These are phyloP conservation scores for Neoascochyta sp. DNA, from an alignment of 2,329 filamentous ascomycete species.

Conservation along the genomic window DNA sequence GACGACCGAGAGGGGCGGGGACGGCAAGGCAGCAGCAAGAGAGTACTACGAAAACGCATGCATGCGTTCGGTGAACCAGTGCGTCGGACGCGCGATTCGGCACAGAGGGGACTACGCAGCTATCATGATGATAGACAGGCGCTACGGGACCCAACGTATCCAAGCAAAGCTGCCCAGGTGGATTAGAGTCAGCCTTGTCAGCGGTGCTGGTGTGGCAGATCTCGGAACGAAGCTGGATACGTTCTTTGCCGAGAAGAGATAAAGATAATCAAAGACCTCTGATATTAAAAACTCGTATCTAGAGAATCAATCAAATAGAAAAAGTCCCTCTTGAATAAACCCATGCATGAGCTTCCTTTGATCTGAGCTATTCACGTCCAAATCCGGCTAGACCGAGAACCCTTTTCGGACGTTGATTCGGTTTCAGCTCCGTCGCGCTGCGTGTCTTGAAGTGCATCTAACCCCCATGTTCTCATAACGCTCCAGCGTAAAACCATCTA, in stretches of 20 bases:
- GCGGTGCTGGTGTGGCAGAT: constrained; percentile 41
- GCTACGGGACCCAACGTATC: constrained; percentile 73
- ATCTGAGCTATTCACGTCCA: too few relatives aligned
- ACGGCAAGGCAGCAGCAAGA: constrained; percentile 52
- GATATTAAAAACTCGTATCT: too few relatives aligned
- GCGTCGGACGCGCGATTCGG: constrained; percentile 86
- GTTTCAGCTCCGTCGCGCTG: too few relatives aligned
- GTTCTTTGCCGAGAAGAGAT: constrained; percentile 38
- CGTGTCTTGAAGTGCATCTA: too few relatives aligned
- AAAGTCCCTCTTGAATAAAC: too few relatives aligned
- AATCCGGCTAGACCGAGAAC: too few relatives aligned
- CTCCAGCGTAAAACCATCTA: too few relatives aligned
- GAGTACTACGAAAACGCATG: constrained; percentile 93
- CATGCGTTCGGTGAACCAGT: constrained; percentile 96
- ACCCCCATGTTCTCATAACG: too few relatives aligned
- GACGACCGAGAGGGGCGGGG: constrained; percentile 36
- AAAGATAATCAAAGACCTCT: too few relatives aligned
- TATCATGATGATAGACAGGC: constrained; percentile 77
- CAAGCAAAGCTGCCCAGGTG: constrained; percentile 78
- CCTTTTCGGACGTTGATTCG: too few relatives aligned
- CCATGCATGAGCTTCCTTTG: too few relatives aligned
- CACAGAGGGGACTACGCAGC: constrained; percentile 86
- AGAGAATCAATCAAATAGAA: too few relatives aligned
- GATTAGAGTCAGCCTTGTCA: constrained; percentile 69
- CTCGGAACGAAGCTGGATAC: constrained; percentile 37